Evolutionary conservation across 805 yeast genomes (phyloP), one percentile per base, ranked within the genome.

Genomic region (Komagataella populi): DNA sequence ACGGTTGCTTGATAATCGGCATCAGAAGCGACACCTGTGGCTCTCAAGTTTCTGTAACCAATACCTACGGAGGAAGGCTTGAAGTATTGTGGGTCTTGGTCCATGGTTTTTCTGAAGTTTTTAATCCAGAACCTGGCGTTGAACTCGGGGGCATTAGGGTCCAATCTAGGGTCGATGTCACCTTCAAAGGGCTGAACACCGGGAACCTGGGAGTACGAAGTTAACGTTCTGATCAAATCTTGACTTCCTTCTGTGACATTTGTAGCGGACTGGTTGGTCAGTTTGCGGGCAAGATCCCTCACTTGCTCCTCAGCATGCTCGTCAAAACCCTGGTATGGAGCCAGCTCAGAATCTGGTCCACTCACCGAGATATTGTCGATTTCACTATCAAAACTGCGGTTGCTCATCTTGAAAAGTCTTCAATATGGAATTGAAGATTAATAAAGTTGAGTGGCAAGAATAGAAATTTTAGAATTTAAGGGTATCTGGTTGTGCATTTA

Each of bases 121-220:
- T 79, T 79, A 51, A 83, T 80, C 89, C 89, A 83, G 51, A 73
- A 76, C 58, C 74, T 77, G 50, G 84, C 72, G 56, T 75, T 73
- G 60, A 83, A 83, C 6, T 73, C 60, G n/a, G 76, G 82, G 50
- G 76, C 69, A 20, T 70, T 68, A 1, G 89, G 89, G 59, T 83
- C 79, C 57, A 83, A 67, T 50, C 69, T 58, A n/a, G 76, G 71
- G 49, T 69, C 70, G 30, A 62, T 51, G 5, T 60, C 61, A 7
- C 54, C 60, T 3, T 50, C 55, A 50, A 60, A 70, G 1, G 81
- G 75, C 46, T 58, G 57, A 1, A 69, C 62, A 52, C 82, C 82
- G 0, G 79, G 79, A 23, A 75, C 77, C 50, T 68, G 69, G 2
- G 78, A 71, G 78, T 78, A 73, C 51, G 76, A 70, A 2, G 80